Base-by-base conservation (phyloP, 2,329 filamentous ascomycete species). In the Pezicula carpinea region DNA sequence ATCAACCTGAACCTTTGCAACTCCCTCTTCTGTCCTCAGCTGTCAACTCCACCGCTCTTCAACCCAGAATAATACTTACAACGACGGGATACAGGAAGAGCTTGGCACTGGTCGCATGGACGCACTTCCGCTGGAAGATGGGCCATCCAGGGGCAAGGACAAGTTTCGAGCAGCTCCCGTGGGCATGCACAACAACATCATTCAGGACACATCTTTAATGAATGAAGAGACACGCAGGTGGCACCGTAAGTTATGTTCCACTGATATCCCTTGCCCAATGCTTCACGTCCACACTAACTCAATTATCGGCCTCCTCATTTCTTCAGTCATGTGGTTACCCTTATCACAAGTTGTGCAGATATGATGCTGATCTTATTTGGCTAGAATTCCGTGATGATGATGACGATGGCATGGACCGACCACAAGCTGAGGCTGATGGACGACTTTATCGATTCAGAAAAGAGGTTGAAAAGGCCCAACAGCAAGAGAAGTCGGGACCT, bases 101-200 rank as follows among this genome's bases (percentile, higher is more conserved):
- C 47, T 50, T 42, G 47, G 47, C 13, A 48, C 35, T 47, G 38
- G 17, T 26, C 29, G 47, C n/a, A 42, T 41, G 22, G 45, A 50
- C 13, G 17, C 38, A 31, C 44, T 50, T 33, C 45, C 47, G 6
- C 23, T 50, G n/a, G 47, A 43, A 43, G 44, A 47, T 22, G 36
- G 33, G 5, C 26, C n/a, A 18, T 35, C 17, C n/a, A 26, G 17
- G 6, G 19, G 38, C 15, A 15, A 19, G 7, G 35, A 38, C 11
- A 14, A 11, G 2, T 10, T 7, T 14, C 35, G 13, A 19, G 10
- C 35, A 38, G 14, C 17, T 21, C 14, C 17, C 13, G 15, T 15
- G 18, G 26, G 26, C 35, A 19, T 8, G 15, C 35, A 40, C 15
- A 7, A 23, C 8, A 23, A 13, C n/a, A 14, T 15, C 14, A 10